A percentile compares a stretch with the other conserved stretches of the same genome.
phyloP scores from a whole-genome alignment of 2,329 filamentous ascomycete species.

The Aspergillus fijiensis region DNA sequence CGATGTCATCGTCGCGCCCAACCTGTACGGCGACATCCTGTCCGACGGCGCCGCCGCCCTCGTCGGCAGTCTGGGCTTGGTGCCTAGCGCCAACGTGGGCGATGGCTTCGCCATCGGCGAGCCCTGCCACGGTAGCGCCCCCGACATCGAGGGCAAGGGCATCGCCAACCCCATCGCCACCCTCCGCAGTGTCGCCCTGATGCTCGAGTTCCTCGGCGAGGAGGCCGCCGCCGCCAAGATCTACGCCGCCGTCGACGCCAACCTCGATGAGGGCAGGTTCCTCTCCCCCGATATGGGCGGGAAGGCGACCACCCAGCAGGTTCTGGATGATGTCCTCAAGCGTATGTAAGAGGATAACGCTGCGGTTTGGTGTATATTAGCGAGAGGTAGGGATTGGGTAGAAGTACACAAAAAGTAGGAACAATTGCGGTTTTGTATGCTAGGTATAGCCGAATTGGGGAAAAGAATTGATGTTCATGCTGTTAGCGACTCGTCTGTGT shows the following conservation, averaged over 20 bases:
- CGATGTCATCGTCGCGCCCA: slow-evolving; percentile 96
- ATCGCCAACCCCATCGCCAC: slow-evolving; percentile 98
- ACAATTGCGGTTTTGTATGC: not conserved
- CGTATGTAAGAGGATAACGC: slow-evolving; percentile 60
- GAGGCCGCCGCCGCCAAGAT: slow-evolving; percentile 84
- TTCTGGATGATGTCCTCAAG: slow-evolving; percentile 81
- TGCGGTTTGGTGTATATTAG: slow-evolving; percentile 4
- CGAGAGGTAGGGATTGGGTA: not conserved
- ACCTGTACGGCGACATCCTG: slow-evolving; percentile 95
- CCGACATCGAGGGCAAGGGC: slow-evolving; percentile 88
- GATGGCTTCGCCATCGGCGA: slow-evolving; percentile 94
- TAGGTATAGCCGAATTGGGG: not conserved
- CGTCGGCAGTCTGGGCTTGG: slow-evolving; percentile 86
- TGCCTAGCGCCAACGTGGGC: slow-evolving; percentile 92
- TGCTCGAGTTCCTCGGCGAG: slow-evolving; percentile 94
- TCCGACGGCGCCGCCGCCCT: slow-evolving; percentile 93
- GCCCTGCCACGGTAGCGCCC: slow-evolving; percentile 94
- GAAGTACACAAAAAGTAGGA: not conserved
- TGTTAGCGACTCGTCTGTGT: not conserved
- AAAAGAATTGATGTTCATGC: not conserved
- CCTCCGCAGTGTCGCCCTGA: slow-evolving; percentile 82
- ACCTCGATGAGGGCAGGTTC: slow-evolving; percentile 77
- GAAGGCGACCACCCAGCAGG: slow-evolving; percentile 78
- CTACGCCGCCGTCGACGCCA: slow-evolving; percentile 87
- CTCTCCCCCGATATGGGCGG: slow-evolving; percentile 90